These are phyloP conservation scores for Mortierella alpina DNA, from an alignment of 192 early-diverging fungal species.

Conservation along the genomic window DNA sequence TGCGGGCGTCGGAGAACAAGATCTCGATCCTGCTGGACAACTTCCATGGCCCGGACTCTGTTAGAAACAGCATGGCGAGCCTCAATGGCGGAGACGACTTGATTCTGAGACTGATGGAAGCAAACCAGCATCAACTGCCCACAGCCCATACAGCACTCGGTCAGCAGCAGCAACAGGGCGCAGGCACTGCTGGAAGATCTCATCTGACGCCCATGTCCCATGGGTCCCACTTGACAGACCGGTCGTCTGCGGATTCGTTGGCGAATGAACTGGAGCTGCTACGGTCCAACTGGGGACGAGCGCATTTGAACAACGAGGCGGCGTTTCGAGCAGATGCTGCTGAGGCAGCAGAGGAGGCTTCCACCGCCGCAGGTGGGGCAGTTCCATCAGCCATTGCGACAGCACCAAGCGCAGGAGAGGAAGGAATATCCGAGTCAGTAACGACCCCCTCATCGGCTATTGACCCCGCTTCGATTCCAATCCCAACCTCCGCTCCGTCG, in stretches of 20 bases:
- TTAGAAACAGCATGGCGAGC: constrained; percentile 47
- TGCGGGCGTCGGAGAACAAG: constrained; percentile 42
- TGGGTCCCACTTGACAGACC: constrained; percentile 37
- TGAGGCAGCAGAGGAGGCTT: neutral
- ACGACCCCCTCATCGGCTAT: too few relatives aligned
- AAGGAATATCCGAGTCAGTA: neutral
- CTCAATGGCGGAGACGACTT: constrained; percentile 35
- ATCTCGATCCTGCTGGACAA: constrained; percentile 49
- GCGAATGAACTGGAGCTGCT: constrained; percentile 48
- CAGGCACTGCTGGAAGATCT: neutral
- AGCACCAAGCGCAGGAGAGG: neutral
- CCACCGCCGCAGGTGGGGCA: neutral
- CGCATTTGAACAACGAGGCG: constrained; percentile 11
- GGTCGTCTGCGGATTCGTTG: constrained; percentile 43
- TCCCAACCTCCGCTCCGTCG: neutral
- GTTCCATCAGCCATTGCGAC: neutral
- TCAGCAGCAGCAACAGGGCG: neutral
- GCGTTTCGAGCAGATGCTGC: constrained; percentile 2
- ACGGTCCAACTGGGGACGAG: constrained; percentile 29
- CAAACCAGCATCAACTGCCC: constrained; percentile 9
- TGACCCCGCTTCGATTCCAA: too few relatives aligned
- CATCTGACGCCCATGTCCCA: constrained; percentile 33
- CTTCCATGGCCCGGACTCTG: constrained; percentile 46
- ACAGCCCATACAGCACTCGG: neutral
- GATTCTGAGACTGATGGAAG: constrained; percentile 41